These are phyloP conservation scores for Cyclanthera cordifolia DNA, from an alignment of 306 rosid genomes.

Conservation along the genomic window DNA sequence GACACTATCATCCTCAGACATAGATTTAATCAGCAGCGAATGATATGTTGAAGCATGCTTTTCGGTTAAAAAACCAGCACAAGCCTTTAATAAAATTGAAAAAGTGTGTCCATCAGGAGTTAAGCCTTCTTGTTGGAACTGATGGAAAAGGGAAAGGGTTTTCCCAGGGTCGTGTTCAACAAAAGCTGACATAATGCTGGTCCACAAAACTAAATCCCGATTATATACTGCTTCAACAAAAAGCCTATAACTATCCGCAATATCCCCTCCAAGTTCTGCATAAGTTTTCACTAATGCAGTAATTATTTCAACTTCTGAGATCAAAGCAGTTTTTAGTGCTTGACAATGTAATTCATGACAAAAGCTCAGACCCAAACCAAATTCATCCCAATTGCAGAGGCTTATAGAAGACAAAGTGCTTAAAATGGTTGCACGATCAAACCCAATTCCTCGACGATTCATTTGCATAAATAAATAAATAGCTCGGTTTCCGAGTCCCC, in stretches of 20 bases:
- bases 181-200: conserved; percentile 55
- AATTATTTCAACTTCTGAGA: conserved; percentile 49
- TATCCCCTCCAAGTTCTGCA: conserved; percentile 47
- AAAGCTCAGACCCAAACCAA: conserved; percentile 18
- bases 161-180: conserved; percentile 61
- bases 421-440: conserved; percentile 58
- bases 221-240: conserved; percentile 45
- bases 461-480: conserved; percentile 40
- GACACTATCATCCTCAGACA: conserved; percentile 48
- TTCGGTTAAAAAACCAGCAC: conserved; percentile 59
- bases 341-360: conserved; percentile 67
- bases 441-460: conserved; percentile 43
- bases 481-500: conserved; percentile 49
- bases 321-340: conserved; percentile 41
- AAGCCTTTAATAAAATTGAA: conserved; percentile 67
- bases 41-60: conserved; percentile 44
- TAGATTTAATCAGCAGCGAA: conserved; percentile 51
- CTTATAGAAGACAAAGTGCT: conserved; percentile 46
- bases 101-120: conserved; percentile 59
- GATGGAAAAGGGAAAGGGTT: conserved; percentile 51
- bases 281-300: conserved; percentile 59
- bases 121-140: conserved; percentile 38
- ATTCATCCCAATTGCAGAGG: conserved; percentile 22
- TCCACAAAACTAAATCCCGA: conserved; percentile 73
- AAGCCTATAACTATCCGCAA: conserved; percentile 49